Conservation (phyloP, 176 grass and related monocot species). For the Pontederia paniculata region DNA sequence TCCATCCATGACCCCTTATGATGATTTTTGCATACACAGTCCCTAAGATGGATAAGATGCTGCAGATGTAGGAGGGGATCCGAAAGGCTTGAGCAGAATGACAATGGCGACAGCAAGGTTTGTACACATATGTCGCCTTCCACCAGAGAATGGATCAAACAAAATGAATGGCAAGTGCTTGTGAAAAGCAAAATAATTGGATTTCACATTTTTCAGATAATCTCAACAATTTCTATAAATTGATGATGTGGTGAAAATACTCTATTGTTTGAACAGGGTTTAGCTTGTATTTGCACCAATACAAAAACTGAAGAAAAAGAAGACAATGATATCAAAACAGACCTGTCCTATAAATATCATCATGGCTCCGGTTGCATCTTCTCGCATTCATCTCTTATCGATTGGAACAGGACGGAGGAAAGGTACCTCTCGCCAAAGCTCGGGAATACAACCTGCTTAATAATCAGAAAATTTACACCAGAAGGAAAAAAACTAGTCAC, state of each 20-base stretch:
- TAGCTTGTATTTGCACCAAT: not conserved
- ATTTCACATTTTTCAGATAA: too few relatives aligned
- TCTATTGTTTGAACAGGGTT: not conserved
- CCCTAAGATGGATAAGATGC: too few relatives aligned
- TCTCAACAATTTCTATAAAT: not conserved
- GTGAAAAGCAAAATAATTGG: too few relatives aligned
- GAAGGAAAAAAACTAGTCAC: not conserved
- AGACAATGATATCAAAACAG: not conserved
- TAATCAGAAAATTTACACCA: conserved; percentile 5
- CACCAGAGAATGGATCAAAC: too few relatives aligned
- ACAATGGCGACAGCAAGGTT: too few relatives aligned
- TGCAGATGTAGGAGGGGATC: too few relatives aligned
- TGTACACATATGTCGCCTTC: too few relatives aligned
- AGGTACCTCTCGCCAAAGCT: conserved; percentile 98
- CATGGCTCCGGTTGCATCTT: conserved; percentile 82
- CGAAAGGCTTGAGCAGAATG: too few relatives aligned
- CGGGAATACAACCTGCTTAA: conserved; percentile 66
- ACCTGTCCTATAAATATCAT: not conserved
- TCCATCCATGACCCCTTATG: too few relatives aligned
- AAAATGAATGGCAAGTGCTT: too few relatives aligned
- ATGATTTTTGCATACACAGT: too few relatives aligned
- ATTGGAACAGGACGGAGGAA: conserved; percentile 66
- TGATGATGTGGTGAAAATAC: not conserved
- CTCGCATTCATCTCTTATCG: conserved; percentile 77
- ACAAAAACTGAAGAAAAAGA: not conserved